phyloP scores from a whole-genome alignment of 192 early-diverging fungal species.

The Gigaspora rosea region DNA sequence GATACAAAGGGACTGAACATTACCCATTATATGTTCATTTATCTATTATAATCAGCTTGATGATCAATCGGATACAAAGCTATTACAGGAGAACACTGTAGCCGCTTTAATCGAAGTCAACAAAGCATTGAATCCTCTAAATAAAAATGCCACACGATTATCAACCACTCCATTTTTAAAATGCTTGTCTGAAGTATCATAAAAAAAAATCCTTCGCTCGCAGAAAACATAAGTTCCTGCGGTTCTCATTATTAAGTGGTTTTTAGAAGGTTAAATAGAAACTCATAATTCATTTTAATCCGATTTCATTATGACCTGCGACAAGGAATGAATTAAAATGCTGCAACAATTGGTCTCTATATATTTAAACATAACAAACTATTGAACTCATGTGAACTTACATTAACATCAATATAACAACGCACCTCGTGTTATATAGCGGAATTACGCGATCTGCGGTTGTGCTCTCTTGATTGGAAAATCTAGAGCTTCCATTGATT shows the following conservation, averaged over 20 bases:
- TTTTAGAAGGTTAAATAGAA: no score
- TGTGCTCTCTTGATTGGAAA: constrained; percentile 17
- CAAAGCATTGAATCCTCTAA: constrained; percentile 19
- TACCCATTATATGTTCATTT: no score
- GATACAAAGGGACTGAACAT: no score
- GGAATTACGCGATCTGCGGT: constrained; percentile 21
- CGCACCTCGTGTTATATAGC: background rate
- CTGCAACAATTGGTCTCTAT: constrained; percentile 16
- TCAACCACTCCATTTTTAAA: constrained; percentile 11
- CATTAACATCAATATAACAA: background rate
- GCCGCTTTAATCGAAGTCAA: constrained; percentile 29
- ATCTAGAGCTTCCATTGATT: background rate
- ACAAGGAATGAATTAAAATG: constrained; percentile 25
- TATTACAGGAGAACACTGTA: constrained; percentile 26
- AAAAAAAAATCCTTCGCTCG: background rate
- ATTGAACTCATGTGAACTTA: background rate
- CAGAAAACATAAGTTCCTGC: background rate
- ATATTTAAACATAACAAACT: constrained; percentile 15
- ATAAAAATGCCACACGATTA: background rate
- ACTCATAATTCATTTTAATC: no score
- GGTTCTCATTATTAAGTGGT: background rate
- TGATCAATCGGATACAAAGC: background rate
- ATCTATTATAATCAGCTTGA: background rate
- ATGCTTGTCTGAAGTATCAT: background rate
- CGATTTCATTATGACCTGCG: no score